These are phyloP conservation scores for Hymenoscyphus infarciens DNA, from an alignment of 2,329 filamentous ascomycete genomes.

Conservation along the genomic window DNA sequence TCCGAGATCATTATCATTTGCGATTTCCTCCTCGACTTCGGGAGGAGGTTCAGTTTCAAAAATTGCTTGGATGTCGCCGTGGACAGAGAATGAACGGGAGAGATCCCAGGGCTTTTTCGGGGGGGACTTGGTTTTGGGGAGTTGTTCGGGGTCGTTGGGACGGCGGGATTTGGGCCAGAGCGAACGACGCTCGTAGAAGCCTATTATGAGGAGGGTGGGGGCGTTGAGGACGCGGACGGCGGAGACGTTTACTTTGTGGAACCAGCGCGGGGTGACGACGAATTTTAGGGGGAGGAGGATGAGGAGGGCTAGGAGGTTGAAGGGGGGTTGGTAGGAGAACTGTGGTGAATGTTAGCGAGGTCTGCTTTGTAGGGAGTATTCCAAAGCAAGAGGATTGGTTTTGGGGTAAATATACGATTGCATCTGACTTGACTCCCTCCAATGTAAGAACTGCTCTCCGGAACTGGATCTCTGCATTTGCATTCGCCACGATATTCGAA, in stretches of 20 bases:
- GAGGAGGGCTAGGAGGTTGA: conserved; percentile 75
- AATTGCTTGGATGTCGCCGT: conserved; percentile 34
- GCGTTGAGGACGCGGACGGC: conserved; percentile 71
- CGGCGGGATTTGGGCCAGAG: conserved; percentile 50
- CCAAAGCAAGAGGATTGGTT: neutral
- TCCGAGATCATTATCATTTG: conserved; percentile 19
- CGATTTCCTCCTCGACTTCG: conserved; percentile 26
- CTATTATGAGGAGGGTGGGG: conserved; percentile 69
- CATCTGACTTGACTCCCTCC: conserved; percentile 81
- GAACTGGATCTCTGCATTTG: conserved; percentile 80
- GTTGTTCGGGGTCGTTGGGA: conserved; percentile 26
- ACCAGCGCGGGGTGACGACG: conserved; percentile 76
- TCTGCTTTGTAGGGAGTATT: neutral
- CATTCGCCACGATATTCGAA: conserved; percentile 70
- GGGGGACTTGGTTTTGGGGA: conserved; percentile 7
- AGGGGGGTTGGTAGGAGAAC: conserved; percentile 60
- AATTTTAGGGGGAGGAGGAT: conserved; percentile 75
- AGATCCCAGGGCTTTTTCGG: conserved; percentile 28
- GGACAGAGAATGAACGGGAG: conserved; percentile 30
- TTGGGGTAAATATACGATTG: conserved; percentile 43
- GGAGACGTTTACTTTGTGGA: conserved; percentile 84
- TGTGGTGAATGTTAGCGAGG: conserved; percentile 5
- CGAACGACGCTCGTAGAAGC: conserved; percentile 64
- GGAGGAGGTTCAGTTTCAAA: conserved; percentile 33
- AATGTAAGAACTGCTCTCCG: conserved; percentile 76